A percentile compares a stretch with the other conserved stretches of the same genome.
These are phyloP conservation scores for Haplosporangium gracile DNA, from an alignment of 192 early-diverging fungal genomes.

Conservation along the genomic window DNA sequence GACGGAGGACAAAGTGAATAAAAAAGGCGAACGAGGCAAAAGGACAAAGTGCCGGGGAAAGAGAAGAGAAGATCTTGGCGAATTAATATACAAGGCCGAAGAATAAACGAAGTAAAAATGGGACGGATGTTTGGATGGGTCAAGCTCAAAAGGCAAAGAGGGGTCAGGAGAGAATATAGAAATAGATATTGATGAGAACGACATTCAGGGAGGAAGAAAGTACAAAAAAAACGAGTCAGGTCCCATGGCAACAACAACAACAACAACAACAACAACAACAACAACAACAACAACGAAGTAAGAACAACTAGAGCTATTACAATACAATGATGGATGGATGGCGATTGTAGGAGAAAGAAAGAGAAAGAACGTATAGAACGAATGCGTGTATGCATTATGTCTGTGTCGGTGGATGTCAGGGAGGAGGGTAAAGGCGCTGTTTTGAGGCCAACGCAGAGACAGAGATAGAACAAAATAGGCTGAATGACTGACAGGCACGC, in stretches of 20 bases:
- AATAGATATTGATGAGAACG: neutral
- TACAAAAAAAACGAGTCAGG: no score
- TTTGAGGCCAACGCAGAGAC: no score
- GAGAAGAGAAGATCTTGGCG: neutral
- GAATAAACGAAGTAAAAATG: neutral
- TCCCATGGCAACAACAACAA: no score
- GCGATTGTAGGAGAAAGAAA: neutral
- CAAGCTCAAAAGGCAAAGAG: neutral
- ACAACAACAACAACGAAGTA: no score
- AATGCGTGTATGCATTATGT: neutral
- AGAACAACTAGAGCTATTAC: neutral
- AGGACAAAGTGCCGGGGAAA: neutral
- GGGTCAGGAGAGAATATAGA: slow-evolving; percentile 10
- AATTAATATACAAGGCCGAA: no score
- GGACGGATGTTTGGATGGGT: neutral
- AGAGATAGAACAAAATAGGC: no score
- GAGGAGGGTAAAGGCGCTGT: no score
- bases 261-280: no score
- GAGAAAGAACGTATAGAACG: neutral
- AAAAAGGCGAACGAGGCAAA: neutral
- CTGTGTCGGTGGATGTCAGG: no score
- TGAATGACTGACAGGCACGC: no score
- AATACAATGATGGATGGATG: no score
- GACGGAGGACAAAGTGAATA: neutral
- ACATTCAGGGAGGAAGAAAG: no score